Evolutionary conservation across 768 basidiomycete genomes (phyloP).

Genomic region (Auricularia heimuer): DNA sequence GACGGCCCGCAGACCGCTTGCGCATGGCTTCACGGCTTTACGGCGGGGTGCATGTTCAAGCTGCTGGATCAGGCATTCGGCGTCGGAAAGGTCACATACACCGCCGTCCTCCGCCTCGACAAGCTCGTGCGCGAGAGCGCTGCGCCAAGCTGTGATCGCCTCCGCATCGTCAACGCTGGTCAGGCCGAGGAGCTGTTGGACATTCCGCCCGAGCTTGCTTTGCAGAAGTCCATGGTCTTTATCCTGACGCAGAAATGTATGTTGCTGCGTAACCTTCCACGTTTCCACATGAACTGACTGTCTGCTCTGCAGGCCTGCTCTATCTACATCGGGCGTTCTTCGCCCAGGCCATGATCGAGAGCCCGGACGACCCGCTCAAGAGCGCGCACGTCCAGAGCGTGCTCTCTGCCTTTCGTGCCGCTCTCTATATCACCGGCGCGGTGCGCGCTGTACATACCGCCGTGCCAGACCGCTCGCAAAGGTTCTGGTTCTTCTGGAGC

Average conservation of each 20-base stretch:
- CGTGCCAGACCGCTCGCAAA: slow-evolving; percentile 50
- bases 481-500: slow-evolving; percentile 48
- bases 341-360: slow-evolving; percentile 61
- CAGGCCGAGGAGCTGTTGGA: neutral
- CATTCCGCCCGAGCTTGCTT: neutral
- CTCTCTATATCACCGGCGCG: slow-evolving; percentile 58
- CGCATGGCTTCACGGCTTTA: slow-evolving; percentile 61
- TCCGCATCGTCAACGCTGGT: neutral
- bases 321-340: slow-evolving; percentile 69
- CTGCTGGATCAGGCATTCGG: slow-evolving; percentile 66
- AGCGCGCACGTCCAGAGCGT: slow-evolving; percentile 66
- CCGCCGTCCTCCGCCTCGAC: slow-evolving; percentile 56
- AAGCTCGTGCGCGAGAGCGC: neutral
- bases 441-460: slow-evolving; percentile 61
- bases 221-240: neutral
- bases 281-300: neutral
- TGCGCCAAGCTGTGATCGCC: neutral
- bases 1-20: slow-evolving; percentile 31
- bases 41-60: slow-evolving; percentile 60
- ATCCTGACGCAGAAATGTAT: neutral
- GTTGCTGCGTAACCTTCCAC: neutral
- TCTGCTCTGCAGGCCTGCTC: slow-evolving; percentile 38
- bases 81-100: slow-evolving; percentile 56
- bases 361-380: slow-evolving; percentile 63
- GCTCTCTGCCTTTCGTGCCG: slow-evolving; percentile 64